Evolutionary conservation across 306 rosid species (phyloP).

Genomic region (Sechiopsis laciniata): DNA sequence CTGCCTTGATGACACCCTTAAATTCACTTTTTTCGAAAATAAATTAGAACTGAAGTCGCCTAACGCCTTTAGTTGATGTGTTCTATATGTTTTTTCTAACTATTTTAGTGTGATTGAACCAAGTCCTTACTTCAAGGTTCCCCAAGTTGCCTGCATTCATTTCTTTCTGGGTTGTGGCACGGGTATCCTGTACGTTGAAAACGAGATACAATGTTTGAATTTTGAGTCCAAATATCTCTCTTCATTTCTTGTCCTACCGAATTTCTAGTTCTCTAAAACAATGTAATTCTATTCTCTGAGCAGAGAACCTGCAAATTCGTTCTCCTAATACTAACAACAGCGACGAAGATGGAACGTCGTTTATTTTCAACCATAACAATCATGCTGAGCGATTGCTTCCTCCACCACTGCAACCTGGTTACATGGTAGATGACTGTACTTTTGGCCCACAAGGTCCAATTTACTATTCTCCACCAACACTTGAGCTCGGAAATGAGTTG

Average conservation of each 20-base stretch:
- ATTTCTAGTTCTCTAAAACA: neutral
- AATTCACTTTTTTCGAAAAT: neutral
- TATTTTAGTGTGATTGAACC: neutral
- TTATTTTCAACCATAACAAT: neutral
- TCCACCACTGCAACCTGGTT: neutral
- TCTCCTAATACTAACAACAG: neutral
- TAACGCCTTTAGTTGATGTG: neutral
- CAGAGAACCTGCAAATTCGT: slow-evolving; percentile 11
- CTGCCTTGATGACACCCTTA: neutral
- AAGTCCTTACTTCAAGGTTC: too few species aligned
- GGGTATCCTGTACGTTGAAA: too few species aligned
- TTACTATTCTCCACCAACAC: slow-evolving; percentile 24
- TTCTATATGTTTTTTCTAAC: neutral
- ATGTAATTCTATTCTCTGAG: slow-evolving; percentile 8
- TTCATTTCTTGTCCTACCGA: neutral
- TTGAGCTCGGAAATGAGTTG: slow-evolving; percentile 24
- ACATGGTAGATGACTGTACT: neutral
- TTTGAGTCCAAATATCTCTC: neutral
- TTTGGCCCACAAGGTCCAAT: slow-evolving; percentile 9
- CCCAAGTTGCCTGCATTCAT: neutral
- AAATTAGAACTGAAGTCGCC: neutral
- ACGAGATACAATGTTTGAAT: neutral
- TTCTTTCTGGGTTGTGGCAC: neutral
- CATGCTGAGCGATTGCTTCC: neutral
- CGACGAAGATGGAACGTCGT: neutral